Percentiles rank a stretch among this genome's conserved stretches.
Conservation (phyloP, 208 protist genomes). For the Crithidia brevicula region DNA sequence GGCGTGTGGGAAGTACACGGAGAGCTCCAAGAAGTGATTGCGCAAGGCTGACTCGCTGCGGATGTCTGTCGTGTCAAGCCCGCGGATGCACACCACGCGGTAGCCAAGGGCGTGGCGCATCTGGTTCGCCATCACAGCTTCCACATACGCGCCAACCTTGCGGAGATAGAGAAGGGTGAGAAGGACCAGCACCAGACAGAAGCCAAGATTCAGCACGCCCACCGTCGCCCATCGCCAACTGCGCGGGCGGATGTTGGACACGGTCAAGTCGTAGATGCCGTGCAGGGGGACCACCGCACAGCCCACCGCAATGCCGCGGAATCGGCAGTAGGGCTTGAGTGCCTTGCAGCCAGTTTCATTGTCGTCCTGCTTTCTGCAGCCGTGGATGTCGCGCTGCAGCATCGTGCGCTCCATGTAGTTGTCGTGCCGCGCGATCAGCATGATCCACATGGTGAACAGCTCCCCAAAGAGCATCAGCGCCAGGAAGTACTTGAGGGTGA, state of each 20-base stretch:
- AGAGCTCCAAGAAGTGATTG: conserved; percentile 41
- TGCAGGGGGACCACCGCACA: conserved; percentile 61
- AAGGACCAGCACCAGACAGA: conserved; percentile 54
- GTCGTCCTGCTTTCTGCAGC: conserved; percentile 40
- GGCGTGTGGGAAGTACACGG: conserved; percentile 57
- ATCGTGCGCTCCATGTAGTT: conserved; percentile 49
- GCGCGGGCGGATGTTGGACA: conserved; percentile 67
- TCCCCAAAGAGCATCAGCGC: conserved; percentile 63
- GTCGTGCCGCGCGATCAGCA: conserved; percentile 52
- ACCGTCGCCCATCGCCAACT: conserved; percentile 68
- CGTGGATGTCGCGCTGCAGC: conserved; percentile 52
- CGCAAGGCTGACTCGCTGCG: conserved; percentile 39
- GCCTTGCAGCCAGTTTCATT: conserved; percentile 62
- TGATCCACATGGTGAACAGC: conserved; percentile 76
- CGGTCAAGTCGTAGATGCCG: conserved; percentile 84
- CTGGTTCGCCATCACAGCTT: conserved; percentile 63
- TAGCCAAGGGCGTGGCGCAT: conserved; percentile 74
- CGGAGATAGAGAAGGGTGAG: conserved; percentile 54
- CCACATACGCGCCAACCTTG: conserved; percentile 57
- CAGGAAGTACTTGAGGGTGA: conserved; percentile 76
- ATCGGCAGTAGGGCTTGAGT: conserved; percentile 65
- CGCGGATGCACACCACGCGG: conserved; percentile 75
- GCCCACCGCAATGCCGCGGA: conserved; percentile 33
- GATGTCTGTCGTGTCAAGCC: conserved; percentile 45
- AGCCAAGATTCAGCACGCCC: conserved; percentile 65